These are phyloP conservation scores for Ophiostoma himal-ulmi DNA, from an alignment of 2,329 filamentous ascomycete genomes.

Conservation along the genomic window DNA sequence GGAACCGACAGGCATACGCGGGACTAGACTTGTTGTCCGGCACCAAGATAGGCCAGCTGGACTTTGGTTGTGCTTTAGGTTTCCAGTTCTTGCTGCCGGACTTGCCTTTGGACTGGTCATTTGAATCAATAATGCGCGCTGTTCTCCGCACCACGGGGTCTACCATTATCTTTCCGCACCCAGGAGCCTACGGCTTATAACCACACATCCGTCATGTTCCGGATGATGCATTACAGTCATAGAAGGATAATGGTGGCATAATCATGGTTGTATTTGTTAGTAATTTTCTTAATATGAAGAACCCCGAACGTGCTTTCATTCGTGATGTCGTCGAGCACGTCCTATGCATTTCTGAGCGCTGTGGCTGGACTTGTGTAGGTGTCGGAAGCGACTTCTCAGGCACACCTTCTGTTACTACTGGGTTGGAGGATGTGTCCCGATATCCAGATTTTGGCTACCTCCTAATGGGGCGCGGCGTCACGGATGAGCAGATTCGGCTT, in stretches of 20 bases:
- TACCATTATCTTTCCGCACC: background rate
- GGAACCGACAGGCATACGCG: background rate
- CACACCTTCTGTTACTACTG: background rate
- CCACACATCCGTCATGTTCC: background rate
- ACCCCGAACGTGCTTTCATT: background rate
- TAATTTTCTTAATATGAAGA: background rate
- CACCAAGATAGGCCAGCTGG: background rate
- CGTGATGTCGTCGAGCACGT: conserved; percentile 2
- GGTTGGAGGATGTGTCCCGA: background rate
- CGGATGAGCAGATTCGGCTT: background rate
- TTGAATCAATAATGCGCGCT: background rate
- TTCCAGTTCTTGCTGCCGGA: background rate
- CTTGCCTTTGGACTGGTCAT: background rate
- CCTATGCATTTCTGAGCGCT: background rate
- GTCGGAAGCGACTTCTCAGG: conserved; percentile 9
- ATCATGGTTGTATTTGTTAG: background rate
- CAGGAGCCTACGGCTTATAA: background rate
- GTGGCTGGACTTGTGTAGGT: conserved; percentile 1
- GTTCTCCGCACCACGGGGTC: background rate
- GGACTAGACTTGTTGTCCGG: background rate
- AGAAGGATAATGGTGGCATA: background rate
- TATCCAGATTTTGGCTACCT: background rate
- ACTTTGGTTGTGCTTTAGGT: background rate
- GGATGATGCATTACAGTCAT: background rate
- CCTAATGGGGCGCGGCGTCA: background rate